Evolutionary conservation across 1,284 basidiomycete genomes (phyloP).

Genomic region (Testicularia cyperi): DNA sequence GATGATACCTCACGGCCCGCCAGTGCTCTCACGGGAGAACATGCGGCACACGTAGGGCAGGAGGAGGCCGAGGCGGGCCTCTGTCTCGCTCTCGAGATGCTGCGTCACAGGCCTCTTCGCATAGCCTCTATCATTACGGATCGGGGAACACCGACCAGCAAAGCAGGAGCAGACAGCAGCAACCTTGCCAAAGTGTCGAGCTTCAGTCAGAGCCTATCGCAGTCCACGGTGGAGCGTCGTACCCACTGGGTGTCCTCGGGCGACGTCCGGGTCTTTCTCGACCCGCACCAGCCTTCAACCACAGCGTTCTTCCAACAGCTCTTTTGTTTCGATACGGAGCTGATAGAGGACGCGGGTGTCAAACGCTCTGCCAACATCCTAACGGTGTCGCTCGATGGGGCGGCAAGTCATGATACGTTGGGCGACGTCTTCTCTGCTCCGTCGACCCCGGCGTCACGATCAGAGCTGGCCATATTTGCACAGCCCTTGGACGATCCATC

Average conservation of each 20-base stretch:
- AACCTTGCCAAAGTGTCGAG: background rate
- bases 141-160: background rate
- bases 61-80: conserved; percentile 48
- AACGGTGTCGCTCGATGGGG: conserved; percentile 8
- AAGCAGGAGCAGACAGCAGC: background rate
- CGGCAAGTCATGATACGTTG: background rate
- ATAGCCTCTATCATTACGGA: conserved; percentile 15
- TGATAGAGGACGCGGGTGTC: conserved; percentile 13
- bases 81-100: conserved; percentile 55
- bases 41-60: conserved; percentile 2
- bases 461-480: conserved; percentile 35
- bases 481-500: conserved; percentile 3
- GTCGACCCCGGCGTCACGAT: conserved; percentile 5
- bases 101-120: conserved; percentile 47
- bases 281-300: conserved; percentile 34
- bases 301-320: conserved; percentile 45
- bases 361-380: conserved; percentile 16
- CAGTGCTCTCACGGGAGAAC: background rate
- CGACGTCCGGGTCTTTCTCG: conserved; percentile 38
- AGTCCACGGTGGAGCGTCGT: background rate
- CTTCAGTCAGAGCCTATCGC: background rate
- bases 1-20: too few species aligned
- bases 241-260: conserved; percentile 27
- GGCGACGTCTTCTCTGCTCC: conserved; percentile 10
- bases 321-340: conserved; percentile 41